Evolutionary conservation across 352 stramenopile species (phyloP).

Genomic region (Phytophthora nicotianae): DNA sequence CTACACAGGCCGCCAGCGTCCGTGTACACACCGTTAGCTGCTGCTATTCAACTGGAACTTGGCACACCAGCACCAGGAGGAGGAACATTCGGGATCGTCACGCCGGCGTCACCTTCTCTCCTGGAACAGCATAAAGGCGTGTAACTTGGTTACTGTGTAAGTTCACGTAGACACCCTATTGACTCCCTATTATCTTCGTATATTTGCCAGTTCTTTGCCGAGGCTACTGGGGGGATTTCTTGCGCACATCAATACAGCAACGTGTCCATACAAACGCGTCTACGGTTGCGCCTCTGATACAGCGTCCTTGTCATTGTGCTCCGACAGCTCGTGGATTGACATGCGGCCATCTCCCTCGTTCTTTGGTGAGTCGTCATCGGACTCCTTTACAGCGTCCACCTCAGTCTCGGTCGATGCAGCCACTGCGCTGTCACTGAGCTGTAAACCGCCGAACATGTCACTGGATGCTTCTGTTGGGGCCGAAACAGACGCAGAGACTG

Average conservation of each 20-base stretch:
- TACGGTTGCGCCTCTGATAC: slow-evolving; percentile 24
- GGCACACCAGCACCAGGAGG: slow-evolving; percentile 17
- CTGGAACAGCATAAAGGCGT: slow-evolving; percentile 27
- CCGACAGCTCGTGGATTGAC: slow-evolving; percentile 58
- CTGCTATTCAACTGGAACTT: slow-evolving; percentile 37
- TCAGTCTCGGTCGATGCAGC: slow-evolving; percentile 12
- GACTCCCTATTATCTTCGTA: slow-evolving; percentile 22
- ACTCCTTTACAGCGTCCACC: neutral
- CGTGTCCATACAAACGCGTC: slow-evolving; percentile 28
- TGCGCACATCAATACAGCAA: neutral
- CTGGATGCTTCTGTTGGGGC: slow-evolving; percentile 1
- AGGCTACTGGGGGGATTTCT: neutral
- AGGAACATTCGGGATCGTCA: slow-evolving; percentile 30
- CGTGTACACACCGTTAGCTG: slow-evolving; percentile 42
- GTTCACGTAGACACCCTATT: slow-evolving; percentile 11
- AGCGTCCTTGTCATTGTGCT: slow-evolving; percentile 26
- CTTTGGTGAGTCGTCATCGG: slow-evolving; percentile 11
- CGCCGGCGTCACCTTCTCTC: slow-evolving; percentile 18
- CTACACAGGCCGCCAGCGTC: slow-evolving; percentile 46
- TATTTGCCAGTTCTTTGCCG: slow-evolving; percentile 13
- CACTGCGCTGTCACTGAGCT: slow-evolving; percentile 20
- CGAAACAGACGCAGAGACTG: neutral
- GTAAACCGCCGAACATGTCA: slow-evolving; percentile 18
- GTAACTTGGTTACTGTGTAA: neutral
- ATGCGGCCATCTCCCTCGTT: slow-evolving; percentile 42